phyloP scores from a whole-genome alignment of 768 basidiomycete genomes.

The Dentipellis fragilis region DNA sequence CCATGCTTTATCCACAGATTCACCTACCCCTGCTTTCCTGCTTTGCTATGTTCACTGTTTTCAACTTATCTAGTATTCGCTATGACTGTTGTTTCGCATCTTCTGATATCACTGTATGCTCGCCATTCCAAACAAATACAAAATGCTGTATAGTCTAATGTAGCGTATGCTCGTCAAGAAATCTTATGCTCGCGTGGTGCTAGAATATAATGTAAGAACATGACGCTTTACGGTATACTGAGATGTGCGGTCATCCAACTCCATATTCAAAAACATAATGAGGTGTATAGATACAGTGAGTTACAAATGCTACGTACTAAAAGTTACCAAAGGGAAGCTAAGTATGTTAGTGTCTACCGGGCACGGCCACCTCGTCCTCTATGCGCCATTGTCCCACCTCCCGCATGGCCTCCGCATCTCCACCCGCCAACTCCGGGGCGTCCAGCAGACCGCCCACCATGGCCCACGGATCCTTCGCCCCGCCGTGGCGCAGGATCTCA shows the following conservation, averaged over 20 bases:
- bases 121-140: too few relatives aligned
- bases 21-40: too few relatives aligned
- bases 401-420: slow-evolving; percentile 78
- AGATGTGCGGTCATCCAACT: background rate
- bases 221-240: background rate
- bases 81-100: too few relatives aligned
- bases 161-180: too few relatives aligned
- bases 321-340: background rate
- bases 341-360: slow-evolving; percentile 43
- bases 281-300: background rate
- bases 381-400: slow-evolving; percentile 86
- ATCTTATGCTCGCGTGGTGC: too few relatives aligned
- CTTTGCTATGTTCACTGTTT: too few relatives aligned
- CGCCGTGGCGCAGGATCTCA: slow-evolving; percentile 72
- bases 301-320: background rate
- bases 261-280: too few relatives aligned
- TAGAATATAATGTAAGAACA: background rate
- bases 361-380: slow-evolving; percentile 56
- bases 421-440: slow-evolving; percentile 52
- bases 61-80: too few relatives aligned
- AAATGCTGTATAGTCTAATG: too few relatives aligned
- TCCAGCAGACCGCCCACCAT: slow-evolving; percentile 73
- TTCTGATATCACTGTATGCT: too few relatives aligned
- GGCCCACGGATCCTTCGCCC: slow-evolving; percentile 88
- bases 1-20: too few relatives aligned